phyloP scores from a whole-genome alignment of 2,329 filamentous ascomycete species.

The Colletotrichum caudatum region DNA sequence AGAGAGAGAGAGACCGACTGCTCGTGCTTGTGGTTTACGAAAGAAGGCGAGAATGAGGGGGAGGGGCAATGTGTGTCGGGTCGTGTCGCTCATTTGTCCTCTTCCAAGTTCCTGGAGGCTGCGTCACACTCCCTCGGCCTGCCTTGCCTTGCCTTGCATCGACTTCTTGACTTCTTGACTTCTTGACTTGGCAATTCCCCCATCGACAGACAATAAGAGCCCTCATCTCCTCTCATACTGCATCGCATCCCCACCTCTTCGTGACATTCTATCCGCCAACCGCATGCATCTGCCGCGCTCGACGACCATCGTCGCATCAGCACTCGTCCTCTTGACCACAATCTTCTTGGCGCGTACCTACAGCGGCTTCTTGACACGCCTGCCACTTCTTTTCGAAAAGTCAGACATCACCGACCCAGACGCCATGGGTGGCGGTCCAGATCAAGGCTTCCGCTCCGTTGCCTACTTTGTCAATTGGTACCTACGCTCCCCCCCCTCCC shows the following conservation, averaged over 20 bases:
- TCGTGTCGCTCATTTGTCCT: constrained; percentile 9
- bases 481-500: constrained; percentile 23
- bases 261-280: constrained; percentile 1
- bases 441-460: constrained; percentile 71
- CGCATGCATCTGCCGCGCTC: constrained; percentile 39
- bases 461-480: constrained; percentile 82
- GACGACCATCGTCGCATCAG: constrained; percentile 40
- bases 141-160: not conserved
- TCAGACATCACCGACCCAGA: constrained; percentile 29
- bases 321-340: constrained; percentile 42
- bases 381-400: constrained; percentile 18
- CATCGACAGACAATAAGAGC: constrained; percentile 23
- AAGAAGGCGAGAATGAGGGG: not conserved
- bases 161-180: not conserved
- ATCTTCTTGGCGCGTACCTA: constrained; percentile 43
- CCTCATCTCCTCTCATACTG: not conserved
- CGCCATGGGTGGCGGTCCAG: constrained; percentile 59
- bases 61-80: constrained; percentile 31
- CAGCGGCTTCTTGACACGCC: constrained; percentile 38
- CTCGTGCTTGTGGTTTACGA: not conserved
- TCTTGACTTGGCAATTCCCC: not conserved
- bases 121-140: not conserved
- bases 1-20: not conserved
- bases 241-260: not conserved
- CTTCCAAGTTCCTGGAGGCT: not conserved